A percentile compares a stretch with the other conserved stretches of the same genome.
These are phyloP conservation scores for Letharia lupina DNA, from an alignment of 495 filamentous ascomycete species.

Conservation along the genomic window DNA sequence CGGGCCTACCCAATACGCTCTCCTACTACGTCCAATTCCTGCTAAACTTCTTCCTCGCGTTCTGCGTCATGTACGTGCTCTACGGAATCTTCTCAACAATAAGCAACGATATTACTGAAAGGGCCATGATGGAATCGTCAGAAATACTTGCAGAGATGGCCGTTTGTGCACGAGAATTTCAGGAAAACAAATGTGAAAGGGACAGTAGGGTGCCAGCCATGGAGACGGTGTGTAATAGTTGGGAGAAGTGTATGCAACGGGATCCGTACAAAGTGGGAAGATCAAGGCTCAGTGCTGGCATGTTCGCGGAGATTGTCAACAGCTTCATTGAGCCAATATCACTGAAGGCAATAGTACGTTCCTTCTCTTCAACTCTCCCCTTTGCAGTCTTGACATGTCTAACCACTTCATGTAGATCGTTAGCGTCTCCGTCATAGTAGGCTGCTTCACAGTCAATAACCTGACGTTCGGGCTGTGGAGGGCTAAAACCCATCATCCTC, in stretches of 20 bases:
- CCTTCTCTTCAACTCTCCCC: background rate
- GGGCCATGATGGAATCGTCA: conserved; percentile 52
- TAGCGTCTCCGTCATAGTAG: conserved; percentile 27
- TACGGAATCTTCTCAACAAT: conserved; percentile 63
- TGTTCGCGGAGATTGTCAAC: conserved; percentile 75
- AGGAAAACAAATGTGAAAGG: conserved; percentile 62
- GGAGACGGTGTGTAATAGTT: conserved; percentile 61
- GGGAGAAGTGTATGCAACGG: conserved; percentile 78
- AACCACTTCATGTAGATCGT: conserved; percentile 7
- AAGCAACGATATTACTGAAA: conserved; percentile 64
- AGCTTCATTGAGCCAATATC: conserved; percentile 62
- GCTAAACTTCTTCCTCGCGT: conserved; percentile 67
- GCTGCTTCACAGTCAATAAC: conserved; percentile 48
- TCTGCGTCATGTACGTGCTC: conserved; percentile 58
- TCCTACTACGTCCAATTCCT: conserved; percentile 76
- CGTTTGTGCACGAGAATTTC: conserved; percentile 58
- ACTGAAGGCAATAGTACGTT: conserved; percentile 61
- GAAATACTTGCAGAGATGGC: conserved; percentile 65
- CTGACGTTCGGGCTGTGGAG: conserved; percentile 44
- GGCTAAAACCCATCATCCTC: conserved; percentile 25
- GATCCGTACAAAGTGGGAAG: conserved; percentile 58
- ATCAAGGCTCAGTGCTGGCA: conserved; percentile 61
- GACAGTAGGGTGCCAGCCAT: conserved; percentile 61
- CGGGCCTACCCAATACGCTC: conserved; percentile 75
- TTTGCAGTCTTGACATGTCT: conserved; percentile 21